A percentile compares a stretch with the other conserved stretches of the same genome.
Evolutionary conservation across 768 basidiomycete genomes (phyloP).

Genomic region (Pleurotus pulmonarius): DNA sequence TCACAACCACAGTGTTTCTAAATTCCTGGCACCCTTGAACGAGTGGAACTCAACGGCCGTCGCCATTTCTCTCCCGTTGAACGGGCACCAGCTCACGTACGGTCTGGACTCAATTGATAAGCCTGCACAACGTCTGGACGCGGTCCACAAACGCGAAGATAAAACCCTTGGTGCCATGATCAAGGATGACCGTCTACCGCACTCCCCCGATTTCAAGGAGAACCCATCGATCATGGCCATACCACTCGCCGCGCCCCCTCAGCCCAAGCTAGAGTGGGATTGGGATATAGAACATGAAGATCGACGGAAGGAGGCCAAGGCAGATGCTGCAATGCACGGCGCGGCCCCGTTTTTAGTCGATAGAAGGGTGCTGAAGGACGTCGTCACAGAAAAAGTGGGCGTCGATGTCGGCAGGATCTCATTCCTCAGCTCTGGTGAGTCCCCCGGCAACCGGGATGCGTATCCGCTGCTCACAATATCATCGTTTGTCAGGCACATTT

Average conservation of each 20-base stretch:
- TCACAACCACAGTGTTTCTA: slow-evolving; percentile 4
- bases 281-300: slow-evolving; percentile 74
- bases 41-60: slow-evolving; percentile 8
- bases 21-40: slow-evolving; percentile 9
- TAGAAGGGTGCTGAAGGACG: slow-evolving; percentile 68
- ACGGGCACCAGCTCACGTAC: slow-evolving; percentile 1
- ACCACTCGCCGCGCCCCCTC: slow-evolving; percentile 7
- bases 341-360: slow-evolving; percentile 73
- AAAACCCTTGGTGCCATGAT: slow-evolving; percentile 1
- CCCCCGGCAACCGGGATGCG: slow-evolving; percentile 5
- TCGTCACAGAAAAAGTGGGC: slow-evolving; percentile 68
- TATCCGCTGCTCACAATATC: slow-evolving; percentile 9
- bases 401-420: slow-evolving; percentile 64
- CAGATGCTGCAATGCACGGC: slow-evolving; percentile 59
- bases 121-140: slow-evolving; percentile 5
- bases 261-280: slow-evolving; percentile 53
- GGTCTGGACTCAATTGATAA: slow-evolving; percentile 7
- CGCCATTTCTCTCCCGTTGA: background rate
- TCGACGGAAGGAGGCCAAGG: slow-evolving; percentile 57
- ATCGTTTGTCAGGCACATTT: slow-evolving; percentile 63
- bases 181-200: background rate
- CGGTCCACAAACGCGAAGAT: slow-evolving; percentile 4
- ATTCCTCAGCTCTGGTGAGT: slow-evolving; percentile 73
- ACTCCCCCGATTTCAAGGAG: background rate
- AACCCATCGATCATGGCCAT: slow-evolving; percentile 7